phyloP scores from a whole-genome alignment of 352 stramenopile species.

The Pythium aphanidermatum region DNA sequence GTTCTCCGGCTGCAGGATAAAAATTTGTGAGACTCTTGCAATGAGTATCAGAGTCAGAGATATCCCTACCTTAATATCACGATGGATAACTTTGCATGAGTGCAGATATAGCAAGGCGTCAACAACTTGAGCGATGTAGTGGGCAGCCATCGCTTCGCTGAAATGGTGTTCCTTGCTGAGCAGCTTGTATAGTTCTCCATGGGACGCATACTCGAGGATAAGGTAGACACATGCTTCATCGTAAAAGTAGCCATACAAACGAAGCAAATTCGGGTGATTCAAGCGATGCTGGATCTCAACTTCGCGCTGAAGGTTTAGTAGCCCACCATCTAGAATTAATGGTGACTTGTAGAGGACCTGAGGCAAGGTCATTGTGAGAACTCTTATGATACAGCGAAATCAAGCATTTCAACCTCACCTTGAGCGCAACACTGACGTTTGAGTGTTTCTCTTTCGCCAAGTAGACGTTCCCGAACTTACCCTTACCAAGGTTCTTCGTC shows the following conservation, averaged over 20 bases:
- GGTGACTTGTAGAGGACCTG: constrained; percentile 69
- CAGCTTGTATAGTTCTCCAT: constrained; percentile 80
- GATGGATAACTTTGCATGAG: constrained; percentile 75
- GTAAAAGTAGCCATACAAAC: constrained; percentile 82
- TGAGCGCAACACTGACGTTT: constrained; percentile 66
- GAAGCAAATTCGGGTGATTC: constrained; percentile 66
- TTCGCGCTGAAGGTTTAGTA: constrained; percentile 71
- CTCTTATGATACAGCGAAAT: not conserved
- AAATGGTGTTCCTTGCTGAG: constrained; percentile 56
- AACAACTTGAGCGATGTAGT: constrained; percentile 76
- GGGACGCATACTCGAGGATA: constrained; percentile 74
- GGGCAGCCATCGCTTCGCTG: constrained; percentile 35
- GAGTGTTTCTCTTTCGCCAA: constrained; percentile 64
- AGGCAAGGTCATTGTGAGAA: not conserved
- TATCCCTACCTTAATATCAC: constrained; percentile 75
- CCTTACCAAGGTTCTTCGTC: constrained; percentile 74
- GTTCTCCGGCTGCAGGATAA: constrained; percentile 68
- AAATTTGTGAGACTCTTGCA: too few species aligned
- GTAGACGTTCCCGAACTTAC: constrained; percentile 86
- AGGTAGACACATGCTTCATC: constrained; percentile 79
- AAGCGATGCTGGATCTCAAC: constrained; percentile 81
- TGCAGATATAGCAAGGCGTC: constrained; percentile 75
- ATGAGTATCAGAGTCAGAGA: too few species aligned
- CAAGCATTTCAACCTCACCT: constrained; percentile 33
- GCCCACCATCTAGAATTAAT: constrained; percentile 42